Base-by-base conservation (phyloP, 805 yeast genomes). In the Isabelozyma pseudorhagii region DNA sequence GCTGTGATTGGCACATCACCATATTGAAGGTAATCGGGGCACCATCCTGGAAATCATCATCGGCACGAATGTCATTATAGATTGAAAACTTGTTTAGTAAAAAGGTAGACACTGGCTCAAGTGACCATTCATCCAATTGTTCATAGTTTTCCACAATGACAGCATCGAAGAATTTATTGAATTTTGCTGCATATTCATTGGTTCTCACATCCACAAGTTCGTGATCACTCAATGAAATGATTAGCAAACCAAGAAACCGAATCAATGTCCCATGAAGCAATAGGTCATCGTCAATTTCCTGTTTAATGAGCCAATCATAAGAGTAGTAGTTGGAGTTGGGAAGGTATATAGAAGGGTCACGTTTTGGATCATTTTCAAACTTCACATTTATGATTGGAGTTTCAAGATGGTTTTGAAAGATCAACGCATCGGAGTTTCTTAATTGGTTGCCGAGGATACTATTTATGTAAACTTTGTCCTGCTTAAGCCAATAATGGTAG, bases 241-340 rank as follows among this genome's bases (percentile, higher is more conserved):
- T 57, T 40, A 74, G 52, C 27, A 74, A 55, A 3, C 79, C 79
- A 38, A 72, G 38, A 44, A 57, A 72, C 34, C 72, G 53, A 28
- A 73, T 64, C 46, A 74, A 57, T 61, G 66, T 65, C 0, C 68
- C 67, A 51, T 74, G 79, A 14, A 69, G 54, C 9, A 54, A 34
- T 29, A 65, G 59, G 18, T 62, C 57, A 15, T 56, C 53, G 49
- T 71, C 71, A 17, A 62, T 52, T 43, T 64, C 51, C 44, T 64
- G 46, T 8, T 63, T 53, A 8, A 52, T 50, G 8, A 71, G 49
- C 76, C 75, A 71, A 31, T 67, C 57, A 41, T 59, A 57, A 1
- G 65, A 56, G 53, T 68, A 72, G 50, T 54, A 58, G 47, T 70
- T 71, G 15, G 77, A 68, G 46, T 69, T 70, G 0, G 72, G 72